Evolutionary conservation across 1,139 yeast genomes (phyloP), one percentile per base, ranked within the genome.

Genomic region (Zygosaccharomyces pseudobailii): DNA sequence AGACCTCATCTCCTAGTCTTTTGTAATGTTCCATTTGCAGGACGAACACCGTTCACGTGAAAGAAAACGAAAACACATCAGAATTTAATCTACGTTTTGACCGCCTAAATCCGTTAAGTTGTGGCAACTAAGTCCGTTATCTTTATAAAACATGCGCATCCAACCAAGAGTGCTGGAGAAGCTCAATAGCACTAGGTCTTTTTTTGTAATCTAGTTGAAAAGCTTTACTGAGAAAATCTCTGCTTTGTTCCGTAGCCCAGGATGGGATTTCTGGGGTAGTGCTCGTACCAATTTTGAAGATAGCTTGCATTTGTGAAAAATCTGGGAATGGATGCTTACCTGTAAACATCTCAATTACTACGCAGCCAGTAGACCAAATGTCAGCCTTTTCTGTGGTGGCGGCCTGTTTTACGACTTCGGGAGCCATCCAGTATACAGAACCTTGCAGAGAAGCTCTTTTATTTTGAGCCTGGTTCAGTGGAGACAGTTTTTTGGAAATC

Each of bases 351-450:
- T 90, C 97, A 27, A 90, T 83, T 19, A 89, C 79, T 28, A 90
- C 75, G 65, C 97, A 88, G 0, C 96, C 97, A 4, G 90, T 86
- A 0, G 96, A 87, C 97, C 97, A 90, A 27, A 90, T 88, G 65
- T 90, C 97, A 0, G 95, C 95, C 63, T 87, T 87, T 43, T 85
- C 80, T 4, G 96, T 89, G 50, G 88, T 87, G 0, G 92, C 87
- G 1, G 88, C 83, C 62, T 89, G 96, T 60, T 87, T 87, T 10
- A 89, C 96, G 10, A 90, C 96, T 64, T 90, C 97, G 0, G 97
- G 97, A 0, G 97, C 96, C 97, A 90, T 90, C 97, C 97, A 90
- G 62, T 84, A 90, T 0, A 89, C 95, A 5, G 95, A 87, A 0
- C 97, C 97, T 68, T 89, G 97, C 41, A 90, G 67, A 0, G 96